Conservation (phyloP, 1,284 basidiomycete species). For the Ustilago cynodontis region DNA sequence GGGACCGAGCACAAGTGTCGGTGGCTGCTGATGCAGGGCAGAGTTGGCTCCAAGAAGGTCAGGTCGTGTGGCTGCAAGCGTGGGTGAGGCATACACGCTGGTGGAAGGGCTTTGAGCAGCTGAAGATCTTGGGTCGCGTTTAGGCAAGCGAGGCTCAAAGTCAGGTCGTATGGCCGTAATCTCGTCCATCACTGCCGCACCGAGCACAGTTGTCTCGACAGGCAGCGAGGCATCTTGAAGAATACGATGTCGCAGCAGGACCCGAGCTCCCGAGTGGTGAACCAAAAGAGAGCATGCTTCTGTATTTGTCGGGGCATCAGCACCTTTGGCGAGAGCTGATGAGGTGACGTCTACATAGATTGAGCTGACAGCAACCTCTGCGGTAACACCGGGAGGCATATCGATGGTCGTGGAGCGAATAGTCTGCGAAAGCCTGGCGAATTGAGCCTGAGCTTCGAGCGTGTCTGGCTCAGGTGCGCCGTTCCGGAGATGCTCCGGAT, state of each 20-base stretch:
- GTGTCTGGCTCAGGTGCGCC: slow-evolving; percentile 20
- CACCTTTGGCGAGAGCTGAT: background rate
- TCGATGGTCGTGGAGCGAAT: slow-evolving; percentile 35
- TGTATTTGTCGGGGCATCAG: background rate
- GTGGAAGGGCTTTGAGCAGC: slow-evolving; percentile 29
- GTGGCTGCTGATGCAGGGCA: background rate
- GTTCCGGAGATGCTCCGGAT: slow-evolving; percentile 35
- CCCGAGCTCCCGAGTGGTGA: slow-evolving; percentile 44
- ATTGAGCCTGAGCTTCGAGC: slow-evolving; percentile 28
- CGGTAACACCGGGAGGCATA: slow-evolving; percentile 20
- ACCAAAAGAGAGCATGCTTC: slow-evolving; percentile 39
- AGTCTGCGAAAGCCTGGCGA: slow-evolving; percentile 21
- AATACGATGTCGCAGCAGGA: slow-evolving; percentile 51
- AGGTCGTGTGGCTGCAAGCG: slow-evolving; percentile 25
- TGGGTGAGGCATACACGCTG: slow-evolving; percentile 38
- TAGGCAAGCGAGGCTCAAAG: slow-evolving; percentile 57
- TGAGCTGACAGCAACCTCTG: slow-evolving; percentile 33
- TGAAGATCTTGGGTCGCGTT: slow-evolving; percentile 35
- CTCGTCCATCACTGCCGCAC: slow-evolving; percentile 50
- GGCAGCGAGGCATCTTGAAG: background rate
- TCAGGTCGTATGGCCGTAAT: slow-evolving; percentile 59
- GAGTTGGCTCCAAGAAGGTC: background rate
- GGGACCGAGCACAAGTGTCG: slow-evolving; percentile 42
- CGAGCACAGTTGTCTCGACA: slow-evolving; percentile 53
- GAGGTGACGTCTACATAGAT: slow-evolving; percentile 33